Conservation (phyloP, 768 basidiomycete species). For the Lyophyllum semitale region DNA sequence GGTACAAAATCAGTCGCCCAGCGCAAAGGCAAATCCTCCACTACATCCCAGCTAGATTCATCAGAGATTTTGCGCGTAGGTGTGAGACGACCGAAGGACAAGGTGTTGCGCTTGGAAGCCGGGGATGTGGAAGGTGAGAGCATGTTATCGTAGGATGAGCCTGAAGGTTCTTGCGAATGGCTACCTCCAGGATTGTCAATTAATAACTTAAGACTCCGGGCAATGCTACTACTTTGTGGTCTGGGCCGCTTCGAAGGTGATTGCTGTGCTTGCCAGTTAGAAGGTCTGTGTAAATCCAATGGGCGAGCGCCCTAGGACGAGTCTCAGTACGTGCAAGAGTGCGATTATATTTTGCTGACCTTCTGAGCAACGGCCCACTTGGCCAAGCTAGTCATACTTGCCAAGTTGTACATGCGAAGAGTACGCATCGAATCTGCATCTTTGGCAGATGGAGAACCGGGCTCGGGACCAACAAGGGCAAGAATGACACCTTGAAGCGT, state of each 20-base stretch:
- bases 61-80: constrained; percentile 33
- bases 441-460: constrained; percentile 44
- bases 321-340: constrained; percentile 8
- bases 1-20: constrained; percentile 91
- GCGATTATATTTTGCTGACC: constrained; percentile 33
- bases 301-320: constrained; percentile 54
- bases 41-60: constrained; percentile 69
- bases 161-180: constrained; percentile 19
- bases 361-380: constrained; percentile 73
- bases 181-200: constrained; percentile 34
- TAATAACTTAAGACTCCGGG: constrained; percentile 64
- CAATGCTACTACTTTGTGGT: constrained; percentile 46
- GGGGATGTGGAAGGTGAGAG: constrained; percentile 17
- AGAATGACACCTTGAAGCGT: constrained; percentile 75
- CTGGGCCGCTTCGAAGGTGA: constrained; percentile 51
- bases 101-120: constrained; percentile 4
- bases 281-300: constrained; percentile 55
- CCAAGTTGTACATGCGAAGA: constrained; percentile 83
- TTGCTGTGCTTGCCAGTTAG: constrained; percentile 53
- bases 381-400: constrained; percentile 72
- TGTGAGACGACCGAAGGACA: constrained; percentile 14
- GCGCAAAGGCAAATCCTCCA: constrained; percentile 71
- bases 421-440: constrained; percentile 58
- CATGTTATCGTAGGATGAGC: constrained; percentile 34
- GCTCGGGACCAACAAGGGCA: constrained; percentile 68